phyloP scores from a whole-genome alignment of 2,329 filamentous ascomycete genomes.

The Sporothrix pallida region DNA sequence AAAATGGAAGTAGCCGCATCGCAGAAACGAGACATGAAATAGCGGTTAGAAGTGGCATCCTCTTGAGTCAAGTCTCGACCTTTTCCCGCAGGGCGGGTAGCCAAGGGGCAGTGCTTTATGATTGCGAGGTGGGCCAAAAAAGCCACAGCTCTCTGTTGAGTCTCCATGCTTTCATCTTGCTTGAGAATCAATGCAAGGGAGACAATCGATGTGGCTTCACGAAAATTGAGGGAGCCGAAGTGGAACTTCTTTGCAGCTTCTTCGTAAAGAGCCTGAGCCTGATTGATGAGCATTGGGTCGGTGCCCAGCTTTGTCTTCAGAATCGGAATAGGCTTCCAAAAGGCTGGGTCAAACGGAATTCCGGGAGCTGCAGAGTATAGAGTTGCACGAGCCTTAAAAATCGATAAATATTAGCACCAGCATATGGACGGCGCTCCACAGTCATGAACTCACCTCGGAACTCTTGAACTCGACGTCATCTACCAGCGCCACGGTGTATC shows the following conservation, averaged over 20 bases:
- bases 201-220: neutral
- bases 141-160: neutral
- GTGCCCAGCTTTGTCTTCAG: neutral
- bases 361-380: constrained; percentile 20
- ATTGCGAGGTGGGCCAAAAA: constrained; percentile 14
- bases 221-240: neutral
- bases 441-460: constrained; percentile 58
- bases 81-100: neutral
- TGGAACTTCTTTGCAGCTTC: neutral
- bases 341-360: neutral
- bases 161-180: neutral
- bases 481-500: constrained; percentile 67
- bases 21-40: constrained; percentile 14
- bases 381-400: constrained; percentile 6
- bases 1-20: constrained; percentile 14
- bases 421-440: no score
- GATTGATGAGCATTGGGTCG: neutral
- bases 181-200: neutral
- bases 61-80: neutral
- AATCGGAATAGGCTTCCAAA: neutral
- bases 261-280: no score
- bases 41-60: neutral
- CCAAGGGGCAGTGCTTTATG: neutral
- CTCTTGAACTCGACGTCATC: constrained; percentile 68
- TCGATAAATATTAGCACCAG: no score